These are phyloP conservation scores for Fusarium multiceps DNA, from an alignment of 2,329 filamentous ascomycete species.

Conservation along the genomic window DNA sequence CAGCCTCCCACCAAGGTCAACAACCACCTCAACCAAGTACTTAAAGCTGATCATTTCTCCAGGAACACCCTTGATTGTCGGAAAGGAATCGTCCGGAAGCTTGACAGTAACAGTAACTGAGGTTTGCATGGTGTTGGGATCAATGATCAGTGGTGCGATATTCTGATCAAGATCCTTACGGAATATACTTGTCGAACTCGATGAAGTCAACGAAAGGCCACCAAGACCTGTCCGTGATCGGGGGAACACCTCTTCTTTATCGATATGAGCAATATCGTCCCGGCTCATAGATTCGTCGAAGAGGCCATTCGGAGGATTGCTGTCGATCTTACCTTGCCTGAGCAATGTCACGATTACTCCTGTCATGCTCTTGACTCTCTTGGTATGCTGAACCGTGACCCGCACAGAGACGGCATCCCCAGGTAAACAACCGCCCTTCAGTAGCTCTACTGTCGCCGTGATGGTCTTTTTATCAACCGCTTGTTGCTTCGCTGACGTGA, in stretches of 20 bases:
- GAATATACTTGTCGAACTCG: constrained; percentile 90
- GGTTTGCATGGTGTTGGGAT: constrained; percentile 80
- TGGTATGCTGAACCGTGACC: constrained; percentile 87
- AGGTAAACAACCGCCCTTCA: constrained; percentile 84
- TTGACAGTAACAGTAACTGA: constrained; percentile 85
- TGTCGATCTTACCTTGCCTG: constrained; percentile 89
- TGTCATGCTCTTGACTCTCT: constrained; percentile 88
- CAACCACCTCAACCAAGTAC: constrained; percentile 91
- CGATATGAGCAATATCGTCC: constrained; percentile 73
- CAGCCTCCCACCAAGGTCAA: constrained; percentile 90
- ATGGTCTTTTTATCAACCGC: constrained; percentile 79
- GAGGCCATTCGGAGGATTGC: constrained; percentile 66
- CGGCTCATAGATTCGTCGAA: constrained; percentile 66
- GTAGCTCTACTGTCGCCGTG: constrained; percentile 84
- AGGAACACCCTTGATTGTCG: constrained; percentile 89
- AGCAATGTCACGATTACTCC: constrained; percentile 94
- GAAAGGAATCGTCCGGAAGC: constrained; percentile 90
- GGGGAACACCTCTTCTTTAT: constrained; percentile 87
- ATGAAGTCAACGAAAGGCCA: constrained; percentile 86
- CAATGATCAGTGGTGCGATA: constrained; percentile 87
- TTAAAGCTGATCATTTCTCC: constrained; percentile 95
- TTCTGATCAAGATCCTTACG: constrained; percentile 93
- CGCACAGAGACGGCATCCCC: constrained; percentile 85
- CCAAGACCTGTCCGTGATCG: constrained; percentile 87
- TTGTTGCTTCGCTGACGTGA: constrained; percentile 54